Percentiles rank a stretch among this genome's conserved stretches.
Conservation (phyloP, 2,329 filamentous ascomycete genomes). For the Cyphellophora attinorum region DNA sequence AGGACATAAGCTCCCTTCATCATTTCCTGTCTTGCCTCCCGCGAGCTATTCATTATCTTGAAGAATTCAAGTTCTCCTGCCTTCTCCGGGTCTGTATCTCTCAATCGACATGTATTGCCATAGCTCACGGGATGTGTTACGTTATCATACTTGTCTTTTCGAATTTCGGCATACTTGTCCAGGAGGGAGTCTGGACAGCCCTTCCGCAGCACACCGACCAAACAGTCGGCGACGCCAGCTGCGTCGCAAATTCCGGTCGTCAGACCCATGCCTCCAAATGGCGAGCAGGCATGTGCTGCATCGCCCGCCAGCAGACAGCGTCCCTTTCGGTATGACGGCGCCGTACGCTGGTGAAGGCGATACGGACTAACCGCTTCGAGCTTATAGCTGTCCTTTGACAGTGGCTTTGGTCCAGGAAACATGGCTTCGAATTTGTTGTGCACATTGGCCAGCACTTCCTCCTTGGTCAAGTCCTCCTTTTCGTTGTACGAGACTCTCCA, state of each 20-base stretch:
- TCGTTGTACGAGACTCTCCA: constrained; percentile 58
- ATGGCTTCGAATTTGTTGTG: constrained; percentile 48
- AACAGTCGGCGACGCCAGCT: constrained; percentile 51
- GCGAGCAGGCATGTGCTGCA: constrained; percentile 44
- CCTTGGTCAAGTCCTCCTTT: constrained; percentile 40
- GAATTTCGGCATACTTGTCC: constrained; percentile 31
- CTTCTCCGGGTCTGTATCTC: constrained; percentile 6
- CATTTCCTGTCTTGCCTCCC: constrained; percentile 5
- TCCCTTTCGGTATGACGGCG: constrained; percentile 47
- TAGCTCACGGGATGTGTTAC: constrained; percentile 26
- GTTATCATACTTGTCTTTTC: constrained; percentile 28
- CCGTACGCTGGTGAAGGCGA: constrained; percentile 52
- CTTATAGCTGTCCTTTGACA: constrained; percentile 38
- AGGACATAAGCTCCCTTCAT: constrained; percentile 6
- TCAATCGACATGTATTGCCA: constrained; percentile 7
- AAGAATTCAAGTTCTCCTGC: constrained; percentile 3
- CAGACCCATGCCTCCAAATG: constrained; percentile 50
- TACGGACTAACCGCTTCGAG: constrained; percentile 50
- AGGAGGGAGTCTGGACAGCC: constrained; percentile 30
- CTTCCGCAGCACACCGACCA: constrained; percentile 33
- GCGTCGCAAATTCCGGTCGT: constrained; percentile 57
- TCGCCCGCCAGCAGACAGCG: constrained; percentile 50
- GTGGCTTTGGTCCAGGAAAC: constrained; percentile 49
- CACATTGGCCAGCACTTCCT: constrained; percentile 45
- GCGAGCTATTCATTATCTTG: constrained; percentile 7